phyloP scores from a whole-genome alignment of 805 yeast genomes.

The Teunomyces stri region DNA sequence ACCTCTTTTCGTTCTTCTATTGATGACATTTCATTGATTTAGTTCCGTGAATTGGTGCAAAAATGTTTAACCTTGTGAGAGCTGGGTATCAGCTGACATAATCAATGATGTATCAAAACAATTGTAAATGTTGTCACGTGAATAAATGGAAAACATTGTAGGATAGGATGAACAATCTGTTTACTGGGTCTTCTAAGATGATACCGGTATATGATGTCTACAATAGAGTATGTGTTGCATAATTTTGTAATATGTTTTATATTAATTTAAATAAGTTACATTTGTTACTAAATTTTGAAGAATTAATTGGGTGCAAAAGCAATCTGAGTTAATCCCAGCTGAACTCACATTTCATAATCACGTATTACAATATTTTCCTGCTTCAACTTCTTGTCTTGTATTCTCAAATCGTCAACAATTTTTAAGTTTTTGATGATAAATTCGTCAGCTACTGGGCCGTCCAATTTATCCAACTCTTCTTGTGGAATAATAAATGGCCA shows the following conservation, averaged over 20 bases:
- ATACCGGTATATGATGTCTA: no score
- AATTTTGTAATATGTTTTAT: no score
- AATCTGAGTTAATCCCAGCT: no score
- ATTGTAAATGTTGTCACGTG: no score
- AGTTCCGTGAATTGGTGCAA: background rate
- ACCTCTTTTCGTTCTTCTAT: constrained; percentile 19
- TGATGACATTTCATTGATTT: constrained; percentile 4
- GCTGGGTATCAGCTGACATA: background rate
- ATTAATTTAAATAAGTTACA: no score
- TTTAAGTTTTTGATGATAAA: constrained; percentile 47
- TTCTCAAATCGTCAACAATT: constrained; percentile 12
- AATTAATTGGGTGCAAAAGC: background rate
- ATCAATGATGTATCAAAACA: no score
- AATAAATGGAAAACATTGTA: no score
- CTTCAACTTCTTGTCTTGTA: background rate
- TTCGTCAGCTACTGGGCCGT: constrained; percentile 62
- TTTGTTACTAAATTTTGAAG: no score
- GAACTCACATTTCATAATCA: background rate
- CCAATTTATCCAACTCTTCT: constrained; percentile 61
- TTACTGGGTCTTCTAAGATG: no score
- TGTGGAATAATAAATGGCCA: constrained; percentile 63
- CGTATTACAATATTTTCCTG: constrained; percentile 1
- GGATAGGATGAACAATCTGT: no score
- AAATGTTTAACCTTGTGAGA: background rate
- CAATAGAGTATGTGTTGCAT: no score